Evolutionary conservation across 768 basidiomycete genomes (phyloP).

Genomic region (Lentinula raphanica): DNA sequence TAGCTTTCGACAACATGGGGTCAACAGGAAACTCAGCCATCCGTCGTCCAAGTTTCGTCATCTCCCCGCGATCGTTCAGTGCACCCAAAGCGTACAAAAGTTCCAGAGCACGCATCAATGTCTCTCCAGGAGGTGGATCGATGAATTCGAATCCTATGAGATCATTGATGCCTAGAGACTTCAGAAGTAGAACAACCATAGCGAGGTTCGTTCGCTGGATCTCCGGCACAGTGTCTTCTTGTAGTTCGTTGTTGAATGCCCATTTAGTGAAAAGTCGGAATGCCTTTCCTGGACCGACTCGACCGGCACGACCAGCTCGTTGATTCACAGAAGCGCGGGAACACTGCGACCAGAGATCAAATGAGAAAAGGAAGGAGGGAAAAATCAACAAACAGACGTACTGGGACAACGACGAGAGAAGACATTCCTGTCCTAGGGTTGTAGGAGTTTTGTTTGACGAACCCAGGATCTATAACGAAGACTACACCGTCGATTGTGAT

Average conservation of each 20-base stretch:
- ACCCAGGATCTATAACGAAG: slow-evolving; percentile 98
- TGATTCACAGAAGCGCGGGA: slow-evolving; percentile 97
- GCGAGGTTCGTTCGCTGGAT: slow-evolving; percentile 98
- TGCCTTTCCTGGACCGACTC: slow-evolving; percentile 96
- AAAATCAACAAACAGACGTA: slow-evolving; percentile 25
- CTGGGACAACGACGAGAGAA: slow-evolving; percentile 90
- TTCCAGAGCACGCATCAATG: slow-evolving; percentile 91
- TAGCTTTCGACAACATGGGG: slow-evolving; percentile 94
- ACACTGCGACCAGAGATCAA: slow-evolving; percentile 47
- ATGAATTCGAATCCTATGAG: slow-evolving; percentile 98
- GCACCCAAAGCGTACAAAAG: slow-evolving; percentile 93
- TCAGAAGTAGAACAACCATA: slow-evolving; percentile 91
- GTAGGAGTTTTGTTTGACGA: slow-evolving; percentile 98
- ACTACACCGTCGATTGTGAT: slow-evolving; percentile 99
- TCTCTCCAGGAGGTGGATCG: slow-evolving; percentile 97
- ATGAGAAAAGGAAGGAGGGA: background rate
- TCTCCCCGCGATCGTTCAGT: slow-evolving; percentile 90
- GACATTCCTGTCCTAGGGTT: slow-evolving; percentile 99
- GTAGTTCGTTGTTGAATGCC: slow-evolving; percentile 93
- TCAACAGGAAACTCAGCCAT: slow-evolving; percentile 99
- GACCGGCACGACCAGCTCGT: slow-evolving; percentile 92
- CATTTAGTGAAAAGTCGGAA: slow-evolving; percentile 99
- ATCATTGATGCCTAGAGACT: slow-evolving; percentile 97
- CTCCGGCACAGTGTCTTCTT: slow-evolving; percentile 96
- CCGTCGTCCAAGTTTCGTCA: slow-evolving; percentile 93